Base-by-base conservation (phyloP, 2,329 filamentous ascomycete species). In the Fusarium phyllophilum region DNA sequence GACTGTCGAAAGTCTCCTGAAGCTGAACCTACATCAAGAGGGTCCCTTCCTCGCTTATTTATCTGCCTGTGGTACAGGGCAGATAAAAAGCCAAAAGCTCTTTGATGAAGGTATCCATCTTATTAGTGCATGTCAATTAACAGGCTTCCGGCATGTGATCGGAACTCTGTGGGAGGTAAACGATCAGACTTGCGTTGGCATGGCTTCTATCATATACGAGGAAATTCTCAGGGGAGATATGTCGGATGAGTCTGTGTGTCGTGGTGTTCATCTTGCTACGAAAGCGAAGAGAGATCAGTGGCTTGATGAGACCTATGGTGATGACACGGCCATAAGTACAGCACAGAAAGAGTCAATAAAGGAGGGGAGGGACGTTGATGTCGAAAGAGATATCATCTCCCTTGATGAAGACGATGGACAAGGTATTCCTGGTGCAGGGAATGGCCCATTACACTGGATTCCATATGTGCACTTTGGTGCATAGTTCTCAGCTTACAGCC, bases 271-370 rank as follows among this genome's bases (percentile, higher is more conserved):
- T 24, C 2, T 20, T 33, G 42, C 34, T 22, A 59, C 22, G 13
- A 39, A 39, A 8, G 12, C 22, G 9, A 51, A 39, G 8, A 26
- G 56, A 18, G 56, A 31, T 12, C 33, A 59, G 34, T 60, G 57
- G 57, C 9, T 51, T 7, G n/a, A 33, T 9, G 34, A 60, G 10
- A 14, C 26, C 4, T 33, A 26, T 57, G 39, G 39, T 4, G 14
- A 10, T 17, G 9, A 13, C 26, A 24, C 18, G 22, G 4, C 24
- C 11, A 15, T 11, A 8, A 4, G 8, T 17, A 2, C 3, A 17
- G 4, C 5, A 18, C 5, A 13, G 2, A 3, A 18, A 4, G 9
- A 3, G 3, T 2, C 31, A 11, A 3, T 3, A 3, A 9, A 36
- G 12, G 8, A 12, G 4, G 15, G 5, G 4, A 15, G 4, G 14